Percentiles rank a stretch among this genome's conserved stretches.
Conservation (phyloP, 306 rosid genomes). For the Clitoria ternatea region DNA sequence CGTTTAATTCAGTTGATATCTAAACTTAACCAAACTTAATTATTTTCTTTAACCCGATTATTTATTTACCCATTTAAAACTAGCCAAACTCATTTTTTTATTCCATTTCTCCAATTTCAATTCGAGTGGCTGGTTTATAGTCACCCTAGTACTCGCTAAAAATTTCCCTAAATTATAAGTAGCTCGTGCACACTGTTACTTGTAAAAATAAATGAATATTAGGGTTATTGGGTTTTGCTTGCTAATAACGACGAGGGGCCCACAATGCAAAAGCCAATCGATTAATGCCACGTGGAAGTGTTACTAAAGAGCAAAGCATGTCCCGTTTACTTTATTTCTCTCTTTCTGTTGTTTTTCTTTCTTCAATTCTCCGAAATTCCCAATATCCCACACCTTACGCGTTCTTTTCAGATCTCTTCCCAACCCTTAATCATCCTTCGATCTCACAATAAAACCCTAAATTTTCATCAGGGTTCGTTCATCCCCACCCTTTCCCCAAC, state of each 20-base stretch:
- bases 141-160: too few species aligned
- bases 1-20: too few species aligned
- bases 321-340: neutral
- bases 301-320: neutral
- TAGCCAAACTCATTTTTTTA: too few species aligned
- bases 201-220: too few species aligned
- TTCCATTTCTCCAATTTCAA: too few species aligned
- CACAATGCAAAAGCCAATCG: neutral
- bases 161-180: too few species aligned
- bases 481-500: neutral
- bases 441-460: slow-evolving; percentile 12
- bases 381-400: neutral
- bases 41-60: too few species aligned
- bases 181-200: too few species aligned
- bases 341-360: neutral
- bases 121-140: too few species aligned
- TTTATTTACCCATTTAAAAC: too few species aligned
- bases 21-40: too few species aligned
- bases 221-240: neutral
- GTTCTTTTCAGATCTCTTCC: neutral
- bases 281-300: neutral
- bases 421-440: neutral
- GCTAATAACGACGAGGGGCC: neutral
- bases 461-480: slow-evolving; percentile 7
- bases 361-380: neutral